Evolutionary conservation across 2,329 filamentous ascomycete genomes (phyloP).

Genomic region (Botryotinia narcissicola): DNA sequence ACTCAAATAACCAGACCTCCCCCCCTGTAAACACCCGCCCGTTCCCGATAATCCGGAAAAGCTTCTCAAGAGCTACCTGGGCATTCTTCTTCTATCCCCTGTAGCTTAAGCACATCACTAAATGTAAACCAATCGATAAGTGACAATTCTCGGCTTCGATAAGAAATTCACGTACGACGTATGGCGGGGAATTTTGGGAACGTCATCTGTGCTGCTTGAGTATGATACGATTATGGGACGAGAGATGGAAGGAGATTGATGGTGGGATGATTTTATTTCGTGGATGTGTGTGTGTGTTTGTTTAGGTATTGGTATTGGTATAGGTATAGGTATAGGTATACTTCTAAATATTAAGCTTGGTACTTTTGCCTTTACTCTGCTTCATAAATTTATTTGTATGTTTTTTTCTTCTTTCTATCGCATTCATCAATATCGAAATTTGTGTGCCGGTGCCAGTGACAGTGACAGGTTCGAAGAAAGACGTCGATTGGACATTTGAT

Average conservation of each 20-base stretch:
- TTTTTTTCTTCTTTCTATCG: neutral
- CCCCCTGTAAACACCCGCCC: neutral
- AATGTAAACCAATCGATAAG: neutral
- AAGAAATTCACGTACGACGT: neutral
- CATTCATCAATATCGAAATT: neutral
- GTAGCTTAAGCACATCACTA: neutral
- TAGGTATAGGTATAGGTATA: neutral
- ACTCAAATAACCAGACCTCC: neutral
- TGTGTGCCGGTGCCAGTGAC: neutral
- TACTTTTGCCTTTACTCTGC: neutral
- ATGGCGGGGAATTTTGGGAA: neutral
- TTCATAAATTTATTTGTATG: neutral
- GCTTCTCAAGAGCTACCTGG: neutral
- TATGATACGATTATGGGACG: neutral
- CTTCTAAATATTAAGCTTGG: neutral
- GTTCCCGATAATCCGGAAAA: neutral
- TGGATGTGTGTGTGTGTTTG: too few species aligned
- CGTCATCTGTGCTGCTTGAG: neutral
- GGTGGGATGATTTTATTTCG: neutral
- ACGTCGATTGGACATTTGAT: neutral
- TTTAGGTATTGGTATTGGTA: fast-evolving
- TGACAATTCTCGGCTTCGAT: neutral
- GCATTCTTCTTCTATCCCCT: neutral
- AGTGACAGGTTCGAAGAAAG: neutral
- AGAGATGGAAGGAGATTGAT: neutral